Evolutionary conservation across 257 asterid species (phyloP).

Genomic region (Ballota nigra): DNA sequence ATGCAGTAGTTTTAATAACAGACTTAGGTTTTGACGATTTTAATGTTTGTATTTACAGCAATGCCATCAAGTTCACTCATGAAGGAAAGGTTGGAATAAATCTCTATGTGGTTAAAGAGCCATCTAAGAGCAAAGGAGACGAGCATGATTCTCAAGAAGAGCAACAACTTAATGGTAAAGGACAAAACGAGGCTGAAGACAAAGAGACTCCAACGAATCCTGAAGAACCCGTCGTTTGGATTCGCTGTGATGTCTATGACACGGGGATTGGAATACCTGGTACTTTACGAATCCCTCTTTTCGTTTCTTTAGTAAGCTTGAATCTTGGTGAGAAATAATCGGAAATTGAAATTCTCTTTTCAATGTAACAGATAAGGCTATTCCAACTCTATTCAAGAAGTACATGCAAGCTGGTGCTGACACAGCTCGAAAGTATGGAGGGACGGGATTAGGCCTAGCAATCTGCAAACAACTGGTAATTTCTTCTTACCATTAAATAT

Average conservation of each 20-base stretch:
- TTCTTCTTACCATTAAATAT: neutral
- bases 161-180: slow-evolving; percentile 11
- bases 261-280: slow-evolving; percentile 97
- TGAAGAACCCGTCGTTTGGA: slow-evolving; percentile 69
- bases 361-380: slow-evolving; percentile 57
- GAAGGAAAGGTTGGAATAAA: slow-evolving; percentile 88
- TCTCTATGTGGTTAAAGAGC: slow-evolving; percentile 63
- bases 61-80: slow-evolving; percentile 86
- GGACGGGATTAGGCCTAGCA: slow-evolving; percentile 93
- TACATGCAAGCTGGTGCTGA: slow-evolving; percentile 95
- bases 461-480: slow-evolving; percentile 86
- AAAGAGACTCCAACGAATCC: slow-evolving; percentile 23
- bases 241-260: slow-evolving; percentile 81
- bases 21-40: neutral
- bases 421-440: slow-evolving; percentile 93
- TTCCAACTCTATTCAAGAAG: slow-evolving; percentile 78
- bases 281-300: slow-evolving; percentile 19
- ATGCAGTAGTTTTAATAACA: neutral
- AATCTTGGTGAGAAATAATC: neutral
- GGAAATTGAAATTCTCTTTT: neutral
- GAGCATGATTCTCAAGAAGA: slow-evolving; percentile 21
- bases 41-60: slow-evolving; percentile 43
- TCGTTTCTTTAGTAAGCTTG: neutral
- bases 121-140: slow-evolving; percentile 25
- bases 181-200: slow-evolving; percentile 31